These are phyloP conservation scores for Suillus occidentalis DNA, from an alignment of 768 basidiomycete species.

Conservation along the genomic window DNA sequence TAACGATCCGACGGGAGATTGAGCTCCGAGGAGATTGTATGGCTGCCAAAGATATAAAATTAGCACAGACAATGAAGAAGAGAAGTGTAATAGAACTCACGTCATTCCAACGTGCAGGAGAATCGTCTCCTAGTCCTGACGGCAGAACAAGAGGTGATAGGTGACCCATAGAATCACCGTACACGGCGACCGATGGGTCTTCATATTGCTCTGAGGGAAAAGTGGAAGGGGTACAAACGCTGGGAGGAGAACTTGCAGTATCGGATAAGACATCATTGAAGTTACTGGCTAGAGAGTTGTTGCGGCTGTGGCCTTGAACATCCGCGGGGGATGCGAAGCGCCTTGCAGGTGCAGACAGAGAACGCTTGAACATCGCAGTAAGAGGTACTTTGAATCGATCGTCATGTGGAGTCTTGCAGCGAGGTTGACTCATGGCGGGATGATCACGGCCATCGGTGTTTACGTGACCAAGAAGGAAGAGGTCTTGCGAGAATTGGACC, in stretches of 20 bases:
- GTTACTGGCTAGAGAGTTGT: conserved; percentile 29
- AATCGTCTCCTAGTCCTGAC: conserved; percentile 28
- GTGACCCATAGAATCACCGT: conserved; percentile 23
- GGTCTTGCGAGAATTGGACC: not conserved
- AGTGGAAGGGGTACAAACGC: conserved; percentile 10
- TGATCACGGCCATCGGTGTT: conserved; percentile 8
- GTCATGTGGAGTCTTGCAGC: conserved; percentile 31
- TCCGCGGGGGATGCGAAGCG: conserved; percentile 17
- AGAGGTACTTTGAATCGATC: conserved; percentile 48
- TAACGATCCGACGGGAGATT: conserved; percentile 13
- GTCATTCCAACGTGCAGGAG: conserved; percentile 34
- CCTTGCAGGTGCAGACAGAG: conserved; percentile 54
- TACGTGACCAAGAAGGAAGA: not conserved
- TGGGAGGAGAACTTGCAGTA: conserved; percentile 22
- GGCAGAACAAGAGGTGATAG: conserved; percentile 34
- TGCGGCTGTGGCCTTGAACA: conserved; percentile 18
- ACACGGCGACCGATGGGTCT: conserved; percentile 22
- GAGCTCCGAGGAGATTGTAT: conserved; percentile 33
- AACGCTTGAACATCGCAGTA: conserved; percentile 66
- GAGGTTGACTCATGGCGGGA: conserved; percentile 14
- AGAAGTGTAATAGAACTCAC: conserved; percentile 23
- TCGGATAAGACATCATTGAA: conserved; percentile 34
- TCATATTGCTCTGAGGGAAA: conserved; percentile 23
- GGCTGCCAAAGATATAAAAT: conserved; percentile 28
- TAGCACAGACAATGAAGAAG: conserved; percentile 13